A percentile compares a stretch with the other conserved stretches of the same genome.
Evolutionary conservation across 345 rosid genomes (phyloP).

Genomic region (Odontarrhena argentea): DNA sequence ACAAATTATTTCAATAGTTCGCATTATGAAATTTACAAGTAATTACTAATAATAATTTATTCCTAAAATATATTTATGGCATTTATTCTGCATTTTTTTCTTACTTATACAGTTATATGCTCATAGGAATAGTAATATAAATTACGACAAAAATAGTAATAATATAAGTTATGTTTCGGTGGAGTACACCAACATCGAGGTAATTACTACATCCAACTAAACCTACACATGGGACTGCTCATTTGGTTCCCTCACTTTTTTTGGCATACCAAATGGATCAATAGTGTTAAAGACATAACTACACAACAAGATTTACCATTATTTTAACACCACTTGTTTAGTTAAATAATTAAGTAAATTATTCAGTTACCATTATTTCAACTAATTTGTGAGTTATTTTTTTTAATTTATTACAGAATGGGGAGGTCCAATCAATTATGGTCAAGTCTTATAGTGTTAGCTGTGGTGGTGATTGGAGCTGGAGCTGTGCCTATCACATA

Average conservation of each 20-base stretch:
- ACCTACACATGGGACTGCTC: constrained; percentile 36
- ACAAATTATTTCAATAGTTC: not conserved
- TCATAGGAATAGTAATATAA: not conserved
- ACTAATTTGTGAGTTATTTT: not conserved
- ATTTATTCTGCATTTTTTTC: not conserved
- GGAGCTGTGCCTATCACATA: constrained; percentile 57
- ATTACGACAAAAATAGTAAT: not conserved
- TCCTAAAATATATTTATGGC: not conserved
- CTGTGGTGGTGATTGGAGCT: constrained; percentile 40
- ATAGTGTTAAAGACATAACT: not conserved
- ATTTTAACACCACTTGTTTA: not conserved
- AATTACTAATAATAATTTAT: not conserved
- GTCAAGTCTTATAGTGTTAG: constrained; percentile 33
- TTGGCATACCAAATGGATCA: constrained; percentile 17
- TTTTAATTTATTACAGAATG: constrained; percentile 27
- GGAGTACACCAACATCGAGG: constrained; percentile 33
- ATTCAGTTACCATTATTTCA: not conserved
- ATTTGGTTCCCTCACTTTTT: constrained; percentile 18
- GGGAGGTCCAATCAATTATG: constrained; percentile 28
- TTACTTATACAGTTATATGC: not conserved
- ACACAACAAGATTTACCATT: not conserved
- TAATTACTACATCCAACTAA: constrained; percentile 18
- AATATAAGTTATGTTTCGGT: not conserved
- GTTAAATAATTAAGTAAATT: not conserved
- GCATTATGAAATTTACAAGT: not conserved